phyloP scores from a whole-genome alignment of 176 grass and related monocot species.

The Luzula sylvatica region DNA sequence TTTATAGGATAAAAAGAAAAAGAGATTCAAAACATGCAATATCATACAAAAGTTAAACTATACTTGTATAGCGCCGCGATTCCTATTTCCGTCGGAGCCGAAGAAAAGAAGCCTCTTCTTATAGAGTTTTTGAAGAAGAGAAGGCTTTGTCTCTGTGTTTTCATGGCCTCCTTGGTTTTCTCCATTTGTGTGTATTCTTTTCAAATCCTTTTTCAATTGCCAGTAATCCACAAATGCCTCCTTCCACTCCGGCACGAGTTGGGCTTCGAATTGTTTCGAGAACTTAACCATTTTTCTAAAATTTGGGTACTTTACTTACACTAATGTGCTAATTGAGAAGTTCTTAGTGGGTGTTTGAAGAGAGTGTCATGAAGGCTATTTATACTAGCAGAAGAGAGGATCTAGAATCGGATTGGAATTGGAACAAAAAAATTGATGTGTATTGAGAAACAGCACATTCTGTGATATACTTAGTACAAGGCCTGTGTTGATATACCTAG shows the following conservation, averaged over 20 bases:
- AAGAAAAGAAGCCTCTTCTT: slow-evolving; percentile 50
- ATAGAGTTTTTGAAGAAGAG: slow-evolving; percentile 25
- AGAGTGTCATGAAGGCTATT: slow-evolving; percentile 21
- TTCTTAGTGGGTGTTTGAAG: slow-evolving; percentile 25
- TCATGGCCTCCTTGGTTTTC: background rate
- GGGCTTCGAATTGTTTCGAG: slow-evolving; percentile 88
- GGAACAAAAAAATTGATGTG: slow-evolving; percentile 29
- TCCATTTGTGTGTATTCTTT: slow-evolving; percentile 41
- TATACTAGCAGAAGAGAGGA: slow-evolving; percentile 28
- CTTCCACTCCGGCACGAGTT: slow-evolving; percentile 97
- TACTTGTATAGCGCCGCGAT: slow-evolving; percentile 62
- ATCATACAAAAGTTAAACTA: background rate
- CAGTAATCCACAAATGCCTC: slow-evolving; percentile 94
- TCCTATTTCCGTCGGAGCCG: slow-evolving; percentile 37
- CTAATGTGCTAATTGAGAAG: background rate
- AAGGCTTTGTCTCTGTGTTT: background rate
- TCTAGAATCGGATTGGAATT: background rate
- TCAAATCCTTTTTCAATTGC: slow-evolving; percentile 87
- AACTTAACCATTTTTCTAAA: slow-evolving; percentile 72
- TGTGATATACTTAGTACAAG: slow-evolving; percentile 45
- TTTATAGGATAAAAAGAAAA: background rate
- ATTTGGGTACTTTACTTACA: background rate
- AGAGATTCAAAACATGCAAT: background rate
- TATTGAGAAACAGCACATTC: slow-evolving; percentile 69
- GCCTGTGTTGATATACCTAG: slow-evolving; percentile 30